phyloP scores from a whole-genome alignment of 345 rosid genomes.

The Eucalyptus pauciflora region DNA sequence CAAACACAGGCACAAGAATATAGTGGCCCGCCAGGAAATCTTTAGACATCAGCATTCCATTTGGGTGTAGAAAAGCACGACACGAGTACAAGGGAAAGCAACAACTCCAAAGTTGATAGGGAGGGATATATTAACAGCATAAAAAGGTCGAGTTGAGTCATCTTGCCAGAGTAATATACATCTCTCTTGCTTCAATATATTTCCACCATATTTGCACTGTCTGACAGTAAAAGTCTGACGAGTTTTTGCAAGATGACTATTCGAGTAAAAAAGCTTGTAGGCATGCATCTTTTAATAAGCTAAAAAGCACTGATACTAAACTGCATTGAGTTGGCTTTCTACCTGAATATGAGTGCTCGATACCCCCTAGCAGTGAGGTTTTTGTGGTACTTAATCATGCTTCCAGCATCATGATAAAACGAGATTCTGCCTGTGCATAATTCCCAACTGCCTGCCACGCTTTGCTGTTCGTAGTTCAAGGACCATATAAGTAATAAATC shows the following conservation, averaged over 20 bases:
- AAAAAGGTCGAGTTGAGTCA: not conserved
- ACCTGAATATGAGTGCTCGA: conserved; percentile 62
- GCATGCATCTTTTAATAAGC: not conserved
- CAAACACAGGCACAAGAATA: not conserved
- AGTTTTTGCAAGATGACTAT: not conserved
- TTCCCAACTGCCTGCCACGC: conserved; percentile 25
- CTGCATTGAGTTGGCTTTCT: not conserved
- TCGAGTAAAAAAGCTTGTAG: not conserved
- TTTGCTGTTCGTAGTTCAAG: not conserved
- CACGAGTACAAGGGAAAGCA: not conserved
- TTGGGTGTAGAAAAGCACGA: not conserved
- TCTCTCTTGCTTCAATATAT: not conserved
- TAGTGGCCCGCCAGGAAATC: not conserved
- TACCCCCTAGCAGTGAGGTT: conserved; percentile 30
- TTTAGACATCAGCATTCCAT: not conserved
- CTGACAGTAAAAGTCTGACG: not conserved
- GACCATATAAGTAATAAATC: not conserved
- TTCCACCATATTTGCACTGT: not conserved
- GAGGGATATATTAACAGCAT: not conserved
- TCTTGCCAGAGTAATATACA: not conserved
- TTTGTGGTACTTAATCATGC: conserved; percentile 28
- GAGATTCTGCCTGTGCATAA: conserved; percentile 13
- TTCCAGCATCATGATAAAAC: conserved; percentile 10
- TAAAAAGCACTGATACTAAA: not conserved
- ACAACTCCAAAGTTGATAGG: not conserved